Conservation (phyloP, 2,329 filamentous ascomycete genomes). For the Epichloe baconii region DNA sequence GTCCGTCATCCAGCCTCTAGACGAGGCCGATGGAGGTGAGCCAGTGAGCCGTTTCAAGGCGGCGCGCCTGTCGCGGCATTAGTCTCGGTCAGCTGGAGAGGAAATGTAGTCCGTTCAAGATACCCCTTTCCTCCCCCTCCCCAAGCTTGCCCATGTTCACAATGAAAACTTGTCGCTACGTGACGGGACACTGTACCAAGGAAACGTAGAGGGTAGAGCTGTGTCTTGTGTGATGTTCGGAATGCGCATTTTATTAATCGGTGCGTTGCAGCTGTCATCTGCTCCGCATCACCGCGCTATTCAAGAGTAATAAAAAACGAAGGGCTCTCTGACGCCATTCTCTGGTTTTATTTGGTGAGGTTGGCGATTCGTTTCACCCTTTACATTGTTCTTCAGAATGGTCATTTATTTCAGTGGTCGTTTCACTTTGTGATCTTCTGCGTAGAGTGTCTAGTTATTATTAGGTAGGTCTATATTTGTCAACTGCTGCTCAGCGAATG, state of each 20-base stretch:
- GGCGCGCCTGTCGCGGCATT: constrained; percentile 46
- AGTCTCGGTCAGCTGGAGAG: constrained; percentile 6
- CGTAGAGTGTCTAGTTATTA: no score
- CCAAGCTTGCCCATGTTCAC: background rate
- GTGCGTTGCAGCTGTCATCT: constrained; percentile 42
- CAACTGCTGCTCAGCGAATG: no score
- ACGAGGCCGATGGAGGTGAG: constrained; percentile 51
- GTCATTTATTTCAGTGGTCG: no score
- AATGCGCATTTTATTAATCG: constrained; percentile 31
- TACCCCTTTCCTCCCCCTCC: background rate
- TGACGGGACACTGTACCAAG: background rate
- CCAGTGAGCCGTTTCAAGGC: constrained; percentile 64
- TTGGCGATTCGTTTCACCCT: constrained; percentile 52
- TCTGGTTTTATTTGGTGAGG: constrained; percentile 25
- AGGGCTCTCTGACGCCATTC: constrained; percentile 50
- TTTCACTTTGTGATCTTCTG: no score
- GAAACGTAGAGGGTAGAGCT: constrained; percentile 7
- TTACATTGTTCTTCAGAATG: constrained; percentile 28
- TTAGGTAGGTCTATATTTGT: no score
- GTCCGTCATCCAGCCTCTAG: constrained; percentile 51
- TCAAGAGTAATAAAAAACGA: constrained; percentile 37
- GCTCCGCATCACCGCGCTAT: constrained; percentile 37
- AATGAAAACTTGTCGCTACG: background rate
- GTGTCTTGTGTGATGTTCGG: constrained; percentile 6
- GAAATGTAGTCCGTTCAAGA: background rate